A percentile compares a stretch with the other conserved stretches of the same genome.
Evolutionary conservation across 2,329 filamentous ascomycete genomes (phyloP).

Genomic region (Spiromastix sp.): DNA sequence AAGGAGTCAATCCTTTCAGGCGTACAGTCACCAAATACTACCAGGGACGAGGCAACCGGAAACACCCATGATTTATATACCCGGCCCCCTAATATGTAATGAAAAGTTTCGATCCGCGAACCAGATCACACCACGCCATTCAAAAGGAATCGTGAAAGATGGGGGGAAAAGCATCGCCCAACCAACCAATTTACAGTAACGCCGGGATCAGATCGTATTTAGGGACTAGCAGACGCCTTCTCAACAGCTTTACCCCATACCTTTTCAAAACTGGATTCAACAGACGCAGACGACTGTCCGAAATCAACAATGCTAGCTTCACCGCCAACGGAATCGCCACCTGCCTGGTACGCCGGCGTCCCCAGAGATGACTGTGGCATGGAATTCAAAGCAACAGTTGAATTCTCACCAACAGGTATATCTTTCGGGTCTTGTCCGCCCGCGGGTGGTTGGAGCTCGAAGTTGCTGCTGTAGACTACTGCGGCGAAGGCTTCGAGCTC

Average conservation of each 20-base stretch:
- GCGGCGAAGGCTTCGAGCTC: conserved; percentile 39
- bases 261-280: conserved; percentile 7
- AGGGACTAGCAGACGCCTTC: background rate
- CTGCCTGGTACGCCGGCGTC: background rate
- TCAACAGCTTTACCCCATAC: conserved; percentile 13
- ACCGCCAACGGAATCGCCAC: background rate
- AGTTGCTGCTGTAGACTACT: conserved; percentile 40
- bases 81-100: no score
- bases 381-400: background rate
- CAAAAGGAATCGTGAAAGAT: no score
- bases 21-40: no score
- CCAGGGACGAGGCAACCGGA: no score
- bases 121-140: no score
- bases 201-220: no score
- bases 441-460: conserved; percentile 19
- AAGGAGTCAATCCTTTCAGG: no score
- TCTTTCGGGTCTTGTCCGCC: background rate
- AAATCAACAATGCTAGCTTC: conserved; percentile 4
- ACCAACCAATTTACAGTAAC: no score
- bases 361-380: no score
- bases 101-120: no score
- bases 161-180: no score
- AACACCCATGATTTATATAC: no score
- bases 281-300: background rate
- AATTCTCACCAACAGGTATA: background rate